Evolutionary conservation across 495 filamentous ascomycete genomes (phyloP), one percentile per base, ranked within the genome.

Genomic region (Aspergillus taichungensis): DNA sequence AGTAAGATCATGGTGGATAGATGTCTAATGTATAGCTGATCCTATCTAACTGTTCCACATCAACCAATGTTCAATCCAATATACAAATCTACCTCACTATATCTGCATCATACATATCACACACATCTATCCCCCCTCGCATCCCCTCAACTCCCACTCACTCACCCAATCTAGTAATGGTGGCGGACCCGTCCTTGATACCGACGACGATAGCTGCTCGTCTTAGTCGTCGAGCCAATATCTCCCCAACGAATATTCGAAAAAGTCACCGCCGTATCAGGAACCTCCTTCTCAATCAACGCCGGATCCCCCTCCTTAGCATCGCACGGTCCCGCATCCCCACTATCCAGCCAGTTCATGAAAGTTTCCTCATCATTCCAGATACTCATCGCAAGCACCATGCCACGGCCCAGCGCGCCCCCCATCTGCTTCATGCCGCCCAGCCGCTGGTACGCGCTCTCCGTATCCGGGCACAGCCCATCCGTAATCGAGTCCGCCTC

Each of bases 301-400:
- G 41, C 43, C 13, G 64, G 62, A 40, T 59, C 53, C 1, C 64
- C 64, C 39, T 59, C 56, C 0, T 57, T 67, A n/a, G 50, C 53
- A 47, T 71, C 78, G 55, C 82, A 86, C 27, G 81, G 80, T 3
- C 82, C 80, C 13, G 74, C 64, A 48, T 46, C 61, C 6, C 63
- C 66, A 34, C 68, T 63, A 53, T 85, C 82, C 9, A 85, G 59
- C 80, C 80, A 85, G 34, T 68, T 68, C 82, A 84, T 84, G 56
- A 69, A 74, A 2, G 63, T 60, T n/a, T 68, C 62, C 11, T 61
- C 56, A 42, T 79, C 78, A 61, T 76, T 78, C 81, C 81, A 85
- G 44, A 85, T 71, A 49, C 69, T 75, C 51, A 85, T 73, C 1
- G 73, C 68, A n/a, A 85, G 56, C 1, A 83, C 79, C 81, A 87